These are phyloP conservation scores for Paraphaeosphaeria sporulosa DNA, from an alignment of 2,329 filamentous ascomycete genomes.

Conservation along the genomic window DNA sequence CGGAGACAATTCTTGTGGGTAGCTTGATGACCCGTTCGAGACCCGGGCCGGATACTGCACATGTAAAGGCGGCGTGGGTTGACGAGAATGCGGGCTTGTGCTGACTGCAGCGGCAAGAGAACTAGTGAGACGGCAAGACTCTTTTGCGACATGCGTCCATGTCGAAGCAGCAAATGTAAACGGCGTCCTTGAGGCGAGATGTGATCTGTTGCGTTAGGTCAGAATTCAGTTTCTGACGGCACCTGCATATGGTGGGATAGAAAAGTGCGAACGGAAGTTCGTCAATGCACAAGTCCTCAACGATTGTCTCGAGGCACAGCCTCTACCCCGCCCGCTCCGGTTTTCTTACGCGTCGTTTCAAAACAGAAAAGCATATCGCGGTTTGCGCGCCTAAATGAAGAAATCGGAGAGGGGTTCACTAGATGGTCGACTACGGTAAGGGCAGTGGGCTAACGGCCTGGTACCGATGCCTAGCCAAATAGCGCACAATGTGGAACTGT, in stretches of 20 bases:
- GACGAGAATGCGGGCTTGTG: slow-evolving; percentile 10
- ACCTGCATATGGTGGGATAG: slow-evolving; percentile 4
- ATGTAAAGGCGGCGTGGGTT: not conserved
- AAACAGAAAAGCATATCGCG: slow-evolving; percentile 26
- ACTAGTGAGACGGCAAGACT: not conserved
- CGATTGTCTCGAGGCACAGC: slow-evolving; percentile 12
- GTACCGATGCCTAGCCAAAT: slow-evolving; percentile 24
- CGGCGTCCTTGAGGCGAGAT: not conserved
- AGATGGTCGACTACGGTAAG: slow-evolving; percentile 20
- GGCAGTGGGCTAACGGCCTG: slow-evolving; percentile 27
- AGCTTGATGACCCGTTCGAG: not conserved
- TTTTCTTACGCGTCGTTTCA: slow-evolving; percentile 7
- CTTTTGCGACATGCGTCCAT: not conserved
- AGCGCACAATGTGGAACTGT: slow-evolving; percentile 28
- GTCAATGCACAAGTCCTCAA: slow-evolving; percentile 28
- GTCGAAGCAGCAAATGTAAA: slow-evolving; percentile 5
- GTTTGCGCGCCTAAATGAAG: slow-evolving; percentile 40
- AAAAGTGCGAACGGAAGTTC: slow-evolving; percentile 35
- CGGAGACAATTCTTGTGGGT: not conserved
- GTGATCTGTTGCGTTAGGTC: slow-evolving; percentile 12
- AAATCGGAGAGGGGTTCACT: slow-evolving; percentile 14
- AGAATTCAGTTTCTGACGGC: slow-evolving; percentile 10
- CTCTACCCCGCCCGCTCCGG: slow-evolving; percentile 20
- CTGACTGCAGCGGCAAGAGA: slow-evolving; percentile 19
- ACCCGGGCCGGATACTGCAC: not conserved